Evolutionary conservation across 345 rosid genomes (phyloP).

Genomic region (Litchi chinensis): DNA sequence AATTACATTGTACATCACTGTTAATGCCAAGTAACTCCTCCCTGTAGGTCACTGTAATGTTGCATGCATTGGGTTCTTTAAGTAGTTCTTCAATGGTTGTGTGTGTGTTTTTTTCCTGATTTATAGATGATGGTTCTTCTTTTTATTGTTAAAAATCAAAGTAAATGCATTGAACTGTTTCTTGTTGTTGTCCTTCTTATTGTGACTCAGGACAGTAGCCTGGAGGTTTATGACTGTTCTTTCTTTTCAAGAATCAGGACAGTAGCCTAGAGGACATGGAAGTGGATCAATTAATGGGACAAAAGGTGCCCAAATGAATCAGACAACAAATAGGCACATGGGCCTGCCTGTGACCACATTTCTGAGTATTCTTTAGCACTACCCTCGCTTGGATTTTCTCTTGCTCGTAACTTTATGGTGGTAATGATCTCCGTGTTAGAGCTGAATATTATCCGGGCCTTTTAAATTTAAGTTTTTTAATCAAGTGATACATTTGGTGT

Average conservation of each 20-base stretch:
- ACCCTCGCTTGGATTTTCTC: neutral
- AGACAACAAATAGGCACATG: conserved; percentile 3
- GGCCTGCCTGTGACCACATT: conserved; percentile 1
- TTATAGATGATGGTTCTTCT: no score
- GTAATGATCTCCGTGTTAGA: neutral
- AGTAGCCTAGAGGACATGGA: neutral
- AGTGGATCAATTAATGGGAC: neutral
- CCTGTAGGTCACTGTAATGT: neutral
- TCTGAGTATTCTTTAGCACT: neutral
- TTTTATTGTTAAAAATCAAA: neutral
- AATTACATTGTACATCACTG: no score
- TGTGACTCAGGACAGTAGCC: neutral
- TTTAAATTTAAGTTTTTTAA: no score
- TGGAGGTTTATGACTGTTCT: neutral
- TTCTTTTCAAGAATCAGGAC: conserved; percentile 10
- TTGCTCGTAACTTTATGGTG: neutral
- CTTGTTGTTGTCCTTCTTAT: conserved; percentile 7
- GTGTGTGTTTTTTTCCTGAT: no score
- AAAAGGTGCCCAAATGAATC: conserved; percentile 5
- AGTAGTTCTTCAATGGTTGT: no score
- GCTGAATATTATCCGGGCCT: no score
- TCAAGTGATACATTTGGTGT: no score
- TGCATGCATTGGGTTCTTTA: neutral
- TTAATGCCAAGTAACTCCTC: neutral
- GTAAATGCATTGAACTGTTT: neutral